Evolutionary conservation across 164 flowering plant species (phyloP), one percentile per base, ranked within the genome.

Genomic region (Platanus orientalis): DNA sequence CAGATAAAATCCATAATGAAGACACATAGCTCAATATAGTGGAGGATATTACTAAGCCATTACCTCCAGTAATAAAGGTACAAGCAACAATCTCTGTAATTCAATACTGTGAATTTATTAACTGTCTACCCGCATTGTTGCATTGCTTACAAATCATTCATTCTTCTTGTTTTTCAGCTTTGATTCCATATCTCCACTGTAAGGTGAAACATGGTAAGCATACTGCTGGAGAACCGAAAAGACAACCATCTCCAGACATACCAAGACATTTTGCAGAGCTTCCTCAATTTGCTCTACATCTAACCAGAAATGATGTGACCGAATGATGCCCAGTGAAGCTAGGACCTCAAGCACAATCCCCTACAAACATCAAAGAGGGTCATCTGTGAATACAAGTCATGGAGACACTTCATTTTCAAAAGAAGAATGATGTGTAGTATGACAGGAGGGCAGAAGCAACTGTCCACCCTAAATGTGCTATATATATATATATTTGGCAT

Each of bases 151-250:
- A 24, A 23, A 39, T 79, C 67, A 83, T 16, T 83, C 81, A 25
- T 62, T 19, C 68, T 78, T 83, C 76, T 87, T 87, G 60, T 50
- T 71, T 50, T 69, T 75, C 68, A 83, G 23, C 74, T 76, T 86
- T 14, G 76, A 4, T 30, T 73, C 82, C 4, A 79, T 73, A 12
- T 91, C 93, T 60, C 97, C 96, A 54, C 85, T 91, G 75, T 94
- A 94, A 60, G 99, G 96, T 11, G 83, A 51, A 54, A 78, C 87
- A 72, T 85, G 87, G 78, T 69, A 94, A 13, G 97, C 99, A 69
- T 94, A 85, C 75, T 91, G 95, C 77, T 94, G 99, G 55, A 94
- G 74, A 57, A 91, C 85, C 12, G 97, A 83, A 63, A 94, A 91
- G 54, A 91, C 47, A n/a, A 94, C 90, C 97, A 94, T 94, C 72